Percentiles rank a stretch among this genome's conserved stretches.
These are phyloP conservation scores for Candida silvatica DNA, from an alignment of 805 yeast species.

Conservation along the genomic window DNA sequence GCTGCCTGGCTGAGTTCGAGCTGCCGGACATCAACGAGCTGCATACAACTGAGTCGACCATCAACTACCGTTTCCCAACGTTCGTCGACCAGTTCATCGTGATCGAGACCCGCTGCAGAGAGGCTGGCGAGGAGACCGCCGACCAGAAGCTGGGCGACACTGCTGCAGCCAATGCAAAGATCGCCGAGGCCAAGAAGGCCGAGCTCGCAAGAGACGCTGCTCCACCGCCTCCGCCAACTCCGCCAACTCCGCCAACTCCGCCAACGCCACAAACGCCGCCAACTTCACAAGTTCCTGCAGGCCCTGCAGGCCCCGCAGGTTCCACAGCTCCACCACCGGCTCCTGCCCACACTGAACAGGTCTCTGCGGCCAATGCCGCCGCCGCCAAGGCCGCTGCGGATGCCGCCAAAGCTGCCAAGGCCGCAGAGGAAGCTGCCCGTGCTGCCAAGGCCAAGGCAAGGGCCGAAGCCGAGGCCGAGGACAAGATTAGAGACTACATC, in stretches of 20 bases:
- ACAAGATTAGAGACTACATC: too few relatives aligned
- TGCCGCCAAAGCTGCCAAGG: too few relatives aligned
- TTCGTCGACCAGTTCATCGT: constrained; percentile 71
- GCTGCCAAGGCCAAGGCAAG: too few relatives aligned
- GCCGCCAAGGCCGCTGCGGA: too few relatives aligned
- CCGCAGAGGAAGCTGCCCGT: too few relatives aligned
- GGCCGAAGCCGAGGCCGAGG: too few relatives aligned
- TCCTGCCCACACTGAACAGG: too few relatives aligned
- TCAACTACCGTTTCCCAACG: constrained; percentile 64
- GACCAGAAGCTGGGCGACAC: not conserved
- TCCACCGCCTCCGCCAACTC: too few relatives aligned
- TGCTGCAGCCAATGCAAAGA: not conserved
- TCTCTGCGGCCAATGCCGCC: too few relatives aligned
- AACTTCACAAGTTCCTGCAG: not conserved
- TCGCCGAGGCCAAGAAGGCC: not conserved
- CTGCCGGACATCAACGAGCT: constrained; percentile 27
- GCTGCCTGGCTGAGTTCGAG: constrained; percentile 14
- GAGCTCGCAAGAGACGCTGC: not conserved
- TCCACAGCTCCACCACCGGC: too few relatives aligned
- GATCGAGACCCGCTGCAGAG: constrained; percentile 20
- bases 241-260: too few relatives aligned
- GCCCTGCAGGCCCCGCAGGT: not conserved
- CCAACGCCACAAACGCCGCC: not conserved
- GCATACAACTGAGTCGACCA: constrained; percentile 37
- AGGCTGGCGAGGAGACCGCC: constrained; percentile 1